Percentiles rank a stretch among this genome's conserved stretches.
These are phyloP conservation scores for Diaporthe caulivora DNA, from an alignment of 2,329 filamentous ascomycete genomes.

Conservation along the genomic window DNA sequence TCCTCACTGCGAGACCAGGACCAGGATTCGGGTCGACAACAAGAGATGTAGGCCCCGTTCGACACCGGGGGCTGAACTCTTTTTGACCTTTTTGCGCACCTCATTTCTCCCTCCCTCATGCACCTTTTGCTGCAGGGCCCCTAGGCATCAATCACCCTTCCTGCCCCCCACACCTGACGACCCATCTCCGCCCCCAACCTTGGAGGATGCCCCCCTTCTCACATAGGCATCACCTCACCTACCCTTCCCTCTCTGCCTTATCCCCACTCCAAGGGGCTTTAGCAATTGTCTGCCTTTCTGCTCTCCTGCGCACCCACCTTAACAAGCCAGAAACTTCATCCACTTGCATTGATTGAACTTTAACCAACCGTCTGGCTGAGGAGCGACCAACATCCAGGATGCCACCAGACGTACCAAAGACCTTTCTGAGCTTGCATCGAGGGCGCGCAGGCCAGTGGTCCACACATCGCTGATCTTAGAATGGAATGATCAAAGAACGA, in stretches of 20 bases:
- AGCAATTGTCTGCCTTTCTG: background rate
- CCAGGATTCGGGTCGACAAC: constrained; percentile 1
- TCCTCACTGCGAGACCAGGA: background rate
- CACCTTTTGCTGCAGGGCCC: no score
- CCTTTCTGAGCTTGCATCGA: background rate
- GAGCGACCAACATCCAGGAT: no score
- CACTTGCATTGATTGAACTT: no score
- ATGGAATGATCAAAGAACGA: background rate
- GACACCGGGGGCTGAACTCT: constrained; percentile 35
- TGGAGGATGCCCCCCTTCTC: no score
- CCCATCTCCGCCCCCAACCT: no score
- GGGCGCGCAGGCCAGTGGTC: no score
- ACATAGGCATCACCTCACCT: no score
- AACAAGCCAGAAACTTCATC: background rate
- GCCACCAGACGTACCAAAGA: background rate
- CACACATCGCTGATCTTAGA: background rate
- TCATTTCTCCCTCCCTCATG: background rate
- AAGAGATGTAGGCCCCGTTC: constrained; percentile 26
- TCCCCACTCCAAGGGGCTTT: no score
- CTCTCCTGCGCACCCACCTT: background rate
- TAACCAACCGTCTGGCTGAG: no score
- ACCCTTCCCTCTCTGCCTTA: no score
- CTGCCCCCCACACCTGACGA: no score
- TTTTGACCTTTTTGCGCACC: constrained; percentile 1
- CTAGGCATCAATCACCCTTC: no score